Evolutionary conservation across 495 filamentous ascomycete species (phyloP).

Genomic region (Hypoxylon subgilvum): DNA sequence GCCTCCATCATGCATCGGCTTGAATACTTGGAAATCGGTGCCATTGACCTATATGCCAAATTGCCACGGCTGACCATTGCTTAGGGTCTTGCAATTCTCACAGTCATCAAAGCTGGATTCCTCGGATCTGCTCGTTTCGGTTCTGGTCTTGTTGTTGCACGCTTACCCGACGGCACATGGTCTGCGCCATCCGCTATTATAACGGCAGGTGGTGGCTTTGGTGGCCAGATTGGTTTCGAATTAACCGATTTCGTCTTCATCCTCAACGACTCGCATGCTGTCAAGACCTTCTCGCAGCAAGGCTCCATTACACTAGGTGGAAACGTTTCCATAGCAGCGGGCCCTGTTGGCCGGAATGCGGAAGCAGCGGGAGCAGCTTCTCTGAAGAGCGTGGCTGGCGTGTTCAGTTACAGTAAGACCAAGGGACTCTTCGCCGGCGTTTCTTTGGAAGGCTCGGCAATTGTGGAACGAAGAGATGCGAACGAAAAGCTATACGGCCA

Average conservation of each 20-base stretch:
- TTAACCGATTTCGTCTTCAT: slow-evolving; percentile 99
- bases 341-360: slow-evolving; percentile 91
- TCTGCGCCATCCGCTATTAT: slow-evolving; percentile 92
- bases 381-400: slow-evolving; percentile 83
- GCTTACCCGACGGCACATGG: slow-evolving; percentile 90
- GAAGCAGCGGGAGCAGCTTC: slow-evolving; percentile 95
- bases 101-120: slow-evolving; percentile 95
- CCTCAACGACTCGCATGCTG: slow-evolving; percentile 88
- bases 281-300: slow-evolving; percentile 91
- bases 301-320: slow-evolving; percentile 91
- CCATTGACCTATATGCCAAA: background rate
- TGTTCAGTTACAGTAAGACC: slow-evolving; percentile 96
- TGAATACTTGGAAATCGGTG: background rate
- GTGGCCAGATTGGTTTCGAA: slow-evolving; percentile 96
- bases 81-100: slow-evolving; percentile 92
- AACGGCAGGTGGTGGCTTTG: slow-evolving; percentile 89
- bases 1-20: background rate
- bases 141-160: slow-evolving; percentile 90
- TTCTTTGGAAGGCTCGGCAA: slow-evolving; percentile 85
- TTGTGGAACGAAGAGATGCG: slow-evolving; percentile 92
- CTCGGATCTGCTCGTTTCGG: slow-evolving; percentile 91
- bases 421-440: slow-evolving; percentile 97
- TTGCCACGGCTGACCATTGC: slow-evolving; percentile 16
- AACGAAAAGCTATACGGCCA: slow-evolving; percentile 94
- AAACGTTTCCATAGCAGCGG: slow-evolving; percentile 94